Evolutionary conservation across 148 eudicot species (phyloP), one percentile per base, ranked within the genome.

Genomic region (Chenopodium berlandieri): DNA sequence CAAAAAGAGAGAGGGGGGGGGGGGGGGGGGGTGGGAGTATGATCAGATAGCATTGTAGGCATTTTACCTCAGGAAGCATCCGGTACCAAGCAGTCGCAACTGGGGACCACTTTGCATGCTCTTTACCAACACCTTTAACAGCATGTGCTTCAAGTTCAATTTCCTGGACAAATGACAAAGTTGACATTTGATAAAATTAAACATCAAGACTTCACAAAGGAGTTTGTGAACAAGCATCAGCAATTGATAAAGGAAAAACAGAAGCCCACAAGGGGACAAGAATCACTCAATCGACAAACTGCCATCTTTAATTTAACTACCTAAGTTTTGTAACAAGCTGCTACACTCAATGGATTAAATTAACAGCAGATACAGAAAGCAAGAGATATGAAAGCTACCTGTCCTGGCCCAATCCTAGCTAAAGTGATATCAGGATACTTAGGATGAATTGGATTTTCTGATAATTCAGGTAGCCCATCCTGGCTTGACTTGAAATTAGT

Each of bases 71-170:
- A 19, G 99, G 99, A 64, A 92, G 98, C 97, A 93, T 92, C 85
- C 91, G 85, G 79, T 95, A 94, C 99, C 99, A 94, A 86, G 99
- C 95, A 85, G 99, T 93, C 54, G 99, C 97, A 82, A 95, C 99
- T 30, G 98, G 99, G 46, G 99, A 95, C 95, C 97, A 95, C 90
- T 95, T 94, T 74, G 99, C 98, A 88, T 95, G 97, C 44, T 97
- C 95, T 82, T 88, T 92, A 31, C 98, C 99, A 79, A 89, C 75
- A 77, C 99, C 99, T 87, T 95, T 92, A 71, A 93, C 90, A 78
- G 98, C 99, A 85, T 94, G 99, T 9, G 93, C 99, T 88, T 95
- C 99, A 78, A 95, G 91, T 83, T 95, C 99, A 80, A 95, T 95
- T 92, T 94, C 98, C 99, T 95, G 80, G 40, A 32, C 50, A 30